Conservation (phyloP, 2,329 filamentous ascomycete genomes). For the Fusarium avenaceum region DNA sequence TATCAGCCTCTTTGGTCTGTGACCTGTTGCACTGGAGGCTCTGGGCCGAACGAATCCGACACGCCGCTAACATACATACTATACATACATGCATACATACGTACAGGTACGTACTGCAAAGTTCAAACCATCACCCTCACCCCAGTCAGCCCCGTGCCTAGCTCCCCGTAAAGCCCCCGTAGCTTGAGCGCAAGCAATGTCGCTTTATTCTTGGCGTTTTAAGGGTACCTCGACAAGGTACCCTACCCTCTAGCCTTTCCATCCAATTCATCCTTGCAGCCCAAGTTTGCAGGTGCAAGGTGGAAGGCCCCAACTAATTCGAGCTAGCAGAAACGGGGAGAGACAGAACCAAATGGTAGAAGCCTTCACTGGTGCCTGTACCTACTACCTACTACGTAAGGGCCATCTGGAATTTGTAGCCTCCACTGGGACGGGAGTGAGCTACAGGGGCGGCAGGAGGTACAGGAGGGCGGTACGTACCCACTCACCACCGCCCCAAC, state of each 20-base stretch:
- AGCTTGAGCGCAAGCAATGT: conserved; percentile 45
- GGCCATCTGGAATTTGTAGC: conserved; percentile 1
- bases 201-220: conserved; percentile 45
- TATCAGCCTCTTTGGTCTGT: conserved; percentile 1
- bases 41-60: conserved; percentile 4
- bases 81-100: no score
- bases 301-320: conserved; percentile 40
- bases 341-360: conserved; percentile 40
- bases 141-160: conserved; percentile 47
- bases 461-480: conserved; percentile 48
- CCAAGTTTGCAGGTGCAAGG: background rate
- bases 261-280: conserved; percentile 40
- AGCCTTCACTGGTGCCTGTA: conserved; percentile 25
- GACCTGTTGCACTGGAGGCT: conserved; percentile 11
- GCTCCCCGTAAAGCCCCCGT: conserved; percentile 45
- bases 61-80: no score
- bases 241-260: conserved; percentile 18
- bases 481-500: conserved; percentile 48
- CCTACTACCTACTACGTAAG: conserved; percentile 3
- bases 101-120: no score
- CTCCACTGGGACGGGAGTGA: conserved; percentile 29
- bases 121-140: conserved; percentile 32
- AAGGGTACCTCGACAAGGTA: conserved; percentile 44
- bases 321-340: conserved; percentile 47
- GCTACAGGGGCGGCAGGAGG: conserved; percentile 33